Conservation (phyloP, 2,329 filamentous ascomycete genomes). For the Pseudocercospora crystallina region DNA sequence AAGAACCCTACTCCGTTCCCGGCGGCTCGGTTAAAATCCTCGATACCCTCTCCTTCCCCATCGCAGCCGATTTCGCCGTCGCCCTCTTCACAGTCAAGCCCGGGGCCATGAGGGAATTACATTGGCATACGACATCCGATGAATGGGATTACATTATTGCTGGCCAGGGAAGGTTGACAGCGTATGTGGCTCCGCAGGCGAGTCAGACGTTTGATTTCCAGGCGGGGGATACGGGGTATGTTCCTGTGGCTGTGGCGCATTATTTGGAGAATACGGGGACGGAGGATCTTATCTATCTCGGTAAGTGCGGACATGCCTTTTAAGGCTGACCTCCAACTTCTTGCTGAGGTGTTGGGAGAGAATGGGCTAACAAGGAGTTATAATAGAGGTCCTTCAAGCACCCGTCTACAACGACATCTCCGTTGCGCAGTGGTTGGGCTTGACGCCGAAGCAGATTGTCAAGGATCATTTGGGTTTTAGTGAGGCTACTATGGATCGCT, state of each 20-base stretch:
- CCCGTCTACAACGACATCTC: constrained; percentile 54
- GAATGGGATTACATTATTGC: constrained; percentile 63
- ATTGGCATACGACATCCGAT: constrained; percentile 62
- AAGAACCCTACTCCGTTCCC: constrained; percentile 52
- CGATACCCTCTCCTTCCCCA: constrained; percentile 58
- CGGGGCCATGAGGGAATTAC: constrained; percentile 64
- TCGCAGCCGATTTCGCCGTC: constrained; percentile 55
- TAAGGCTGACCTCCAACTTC: too few species aligned
- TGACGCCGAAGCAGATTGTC: constrained; percentile 45
- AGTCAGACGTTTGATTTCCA: constrained; percentile 60
- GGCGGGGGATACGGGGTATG: constrained; percentile 60
- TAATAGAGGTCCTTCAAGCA: constrained; percentile 57
- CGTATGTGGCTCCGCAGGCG: constrained; percentile 53
- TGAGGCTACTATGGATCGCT: constrained; percentile 31
- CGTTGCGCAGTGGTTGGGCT: constrained; percentile 59
- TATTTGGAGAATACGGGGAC: constrained; percentile 63
- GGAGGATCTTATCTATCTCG: constrained; percentile 58
- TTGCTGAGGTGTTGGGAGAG: background rate
- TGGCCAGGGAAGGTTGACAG: constrained; percentile 57
- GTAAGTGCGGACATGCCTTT: constrained; percentile 3
- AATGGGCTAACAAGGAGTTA: background rate
- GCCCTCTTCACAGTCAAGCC: constrained; percentile 60
- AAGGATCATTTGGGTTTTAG: constrained; percentile 35
- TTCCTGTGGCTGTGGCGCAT: constrained; percentile 56
- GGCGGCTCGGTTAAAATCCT: constrained; percentile 61